Conservation (phyloP, 176 grass and related monocot species). For the Saccharum spontaneum region DNA sequence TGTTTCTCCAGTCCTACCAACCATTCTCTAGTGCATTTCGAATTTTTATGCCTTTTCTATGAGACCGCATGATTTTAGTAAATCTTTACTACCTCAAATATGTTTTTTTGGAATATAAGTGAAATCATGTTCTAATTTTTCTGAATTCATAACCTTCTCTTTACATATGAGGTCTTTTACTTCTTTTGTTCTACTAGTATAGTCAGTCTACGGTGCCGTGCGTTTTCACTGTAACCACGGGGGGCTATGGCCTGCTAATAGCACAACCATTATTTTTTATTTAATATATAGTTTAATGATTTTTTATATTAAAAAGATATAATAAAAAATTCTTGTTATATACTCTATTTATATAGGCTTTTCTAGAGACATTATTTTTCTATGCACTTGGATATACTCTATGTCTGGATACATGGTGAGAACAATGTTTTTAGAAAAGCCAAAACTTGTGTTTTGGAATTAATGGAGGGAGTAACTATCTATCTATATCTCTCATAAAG, state of each 20-base stretch:
- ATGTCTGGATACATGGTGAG: background rate
- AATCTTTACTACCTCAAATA: background rate
- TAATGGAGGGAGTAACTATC: background rate
- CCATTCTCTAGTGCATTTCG: background rate
- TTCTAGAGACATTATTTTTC: too few species aligned
- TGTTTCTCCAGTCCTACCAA: background rate
- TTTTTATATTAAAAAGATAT: background rate
- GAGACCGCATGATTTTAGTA: background rate
- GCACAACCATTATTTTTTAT: too few species aligned
- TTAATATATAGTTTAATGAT: too few species aligned
- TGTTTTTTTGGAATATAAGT: background rate
- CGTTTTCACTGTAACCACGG: too few species aligned
- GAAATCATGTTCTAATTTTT: background rate
- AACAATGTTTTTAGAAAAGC: background rate
- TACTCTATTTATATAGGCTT: too few species aligned
- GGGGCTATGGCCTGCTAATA: too few species aligned
- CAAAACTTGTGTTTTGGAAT: background rate
- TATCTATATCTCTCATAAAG: too few species aligned
- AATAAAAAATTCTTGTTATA: background rate
- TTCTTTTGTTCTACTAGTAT: background rate
- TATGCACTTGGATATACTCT: too few species aligned
- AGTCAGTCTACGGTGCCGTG: too few species aligned
- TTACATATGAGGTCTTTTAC: background rate
- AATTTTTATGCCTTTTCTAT: background rate
- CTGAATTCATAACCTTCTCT: background rate